Conservation (phyloP, 495 filamentous ascomycete species). For the Neurospora sp. region DNA sequence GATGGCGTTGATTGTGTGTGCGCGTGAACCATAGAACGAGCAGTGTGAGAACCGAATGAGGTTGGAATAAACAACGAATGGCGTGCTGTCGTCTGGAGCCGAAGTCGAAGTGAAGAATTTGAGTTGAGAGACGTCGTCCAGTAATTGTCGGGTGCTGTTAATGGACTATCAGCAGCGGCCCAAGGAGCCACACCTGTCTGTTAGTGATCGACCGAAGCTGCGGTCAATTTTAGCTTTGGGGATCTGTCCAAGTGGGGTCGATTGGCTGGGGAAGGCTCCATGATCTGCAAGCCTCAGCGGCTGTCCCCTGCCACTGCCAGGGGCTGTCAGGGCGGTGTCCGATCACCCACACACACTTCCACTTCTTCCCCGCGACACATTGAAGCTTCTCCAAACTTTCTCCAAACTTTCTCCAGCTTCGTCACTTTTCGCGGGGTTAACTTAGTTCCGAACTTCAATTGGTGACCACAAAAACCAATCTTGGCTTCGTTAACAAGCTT, state of each 20-base stretch:
- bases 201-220: not conserved
- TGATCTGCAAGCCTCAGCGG: not conserved
- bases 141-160: not conserved
- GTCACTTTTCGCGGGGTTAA: not conserved
- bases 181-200: not conserved
- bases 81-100: not conserved
- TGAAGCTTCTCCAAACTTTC: not conserved
- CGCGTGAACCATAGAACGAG: not conserved
- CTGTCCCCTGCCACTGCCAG: not conserved
- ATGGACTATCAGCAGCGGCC: not conserved
- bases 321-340: not conserved
- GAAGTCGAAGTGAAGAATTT: not conserved
- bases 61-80: not conserved
- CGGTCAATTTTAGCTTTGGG: not conserved
- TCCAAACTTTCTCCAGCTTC: not conserved
- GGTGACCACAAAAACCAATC: not conserved
- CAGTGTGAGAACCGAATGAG: not conserved
- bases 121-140: not conserved
- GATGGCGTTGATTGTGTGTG: not conserved
- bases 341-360: not conserved
- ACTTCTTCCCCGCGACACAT: not conserved
- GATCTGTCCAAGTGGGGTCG: not conserved
- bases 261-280: not conserved
- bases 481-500: not conserved
- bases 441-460: not conserved